These are phyloP conservation scores for Rhodocollybia butyracea DNA, from an alignment of 768 basidiomycete species.

Conservation along the genomic window DNA sequence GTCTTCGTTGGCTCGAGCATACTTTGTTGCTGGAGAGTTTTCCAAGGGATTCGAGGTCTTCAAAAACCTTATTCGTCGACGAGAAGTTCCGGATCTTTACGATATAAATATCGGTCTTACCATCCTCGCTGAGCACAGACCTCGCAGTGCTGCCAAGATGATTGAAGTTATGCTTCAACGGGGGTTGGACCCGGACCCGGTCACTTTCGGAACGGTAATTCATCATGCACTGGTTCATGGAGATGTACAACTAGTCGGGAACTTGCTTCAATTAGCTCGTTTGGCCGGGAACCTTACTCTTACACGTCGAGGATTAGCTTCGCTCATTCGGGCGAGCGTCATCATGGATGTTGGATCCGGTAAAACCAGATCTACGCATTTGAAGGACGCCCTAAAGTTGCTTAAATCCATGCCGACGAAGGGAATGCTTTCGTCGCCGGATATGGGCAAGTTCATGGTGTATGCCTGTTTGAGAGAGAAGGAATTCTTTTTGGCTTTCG, in stretches of 20 bases:
- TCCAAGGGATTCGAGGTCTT: slow-evolving; percentile 46
- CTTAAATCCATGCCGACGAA: slow-evolving; percentile 34
- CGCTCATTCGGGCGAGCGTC: slow-evolving; percentile 43
- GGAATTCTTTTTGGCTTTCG: slow-evolving; percentile 51
- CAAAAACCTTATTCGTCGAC: slow-evolving; percentile 41
- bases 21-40: slow-evolving; percentile 52
- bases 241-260: slow-evolving; percentile 39
- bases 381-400: slow-evolving; percentile 40
- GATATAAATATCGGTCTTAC: slow-evolving; percentile 66
- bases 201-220: slow-evolving; percentile 61
- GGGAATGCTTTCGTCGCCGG: slow-evolving; percentile 37
- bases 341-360: slow-evolving; percentile 4
- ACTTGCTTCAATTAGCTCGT: slow-evolving; percentile 39
- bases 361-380: slow-evolving; percentile 19
- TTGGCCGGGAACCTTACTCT: slow-evolving; percentile 31
- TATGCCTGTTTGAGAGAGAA: slow-evolving; percentile 43
- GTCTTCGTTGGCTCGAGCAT: slow-evolving; percentile 60
- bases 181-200: slow-evolving; percentile 49
- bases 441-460: slow-evolving; percentile 51
- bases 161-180: slow-evolving; percentile 47
- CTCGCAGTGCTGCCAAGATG: slow-evolving; percentile 41
- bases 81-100: slow-evolving; percentile 54
- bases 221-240: slow-evolving; percentile 49
- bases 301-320: slow-evolving; percentile 45
- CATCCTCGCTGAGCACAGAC: slow-evolving; percentile 47